Evolutionary conservation across 2,329 filamentous ascomycete species (phyloP), one percentile per base, ranked within the genome.

Genomic region (Hymenoscyphus salicellus): DNA sequence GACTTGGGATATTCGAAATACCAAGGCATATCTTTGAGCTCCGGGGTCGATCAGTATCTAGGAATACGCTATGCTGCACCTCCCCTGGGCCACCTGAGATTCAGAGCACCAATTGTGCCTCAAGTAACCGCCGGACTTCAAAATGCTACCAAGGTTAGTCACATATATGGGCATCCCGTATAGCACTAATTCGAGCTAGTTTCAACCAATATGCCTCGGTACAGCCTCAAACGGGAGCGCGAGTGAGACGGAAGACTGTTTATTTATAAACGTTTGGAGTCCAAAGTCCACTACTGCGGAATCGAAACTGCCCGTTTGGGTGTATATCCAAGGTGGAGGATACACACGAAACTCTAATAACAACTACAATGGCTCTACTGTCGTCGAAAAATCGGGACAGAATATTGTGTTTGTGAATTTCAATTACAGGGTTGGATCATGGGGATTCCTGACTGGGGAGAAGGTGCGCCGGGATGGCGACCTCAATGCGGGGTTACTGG

Each of bases 51-150:
- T 2, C 83, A 89, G 76, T 93, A 89, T 87, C 81, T 91, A 6
- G 90, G 89, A 1, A 85, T 93, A 70, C 84, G 89, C 20, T 94
- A 85, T 78, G 90, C 89, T 1, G 86, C 88, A 3, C 81, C 89
- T 5, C 90, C 90, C 0, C 64, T 89, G 5, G 88, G 87, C 1
- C 69, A 83, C 4, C 73, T 91, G 65, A 83, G 91, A 23, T 93
- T 92, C 73, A 79, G 81, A 55, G 84, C 86, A n/a, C 89, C 91
- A 0, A 78, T 83, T 1, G 32, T 62, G 20, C 69, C 69, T 4
- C 23, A 58, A 16, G 11, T 41, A 36, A 67, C 66, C 2, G 17
- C 23, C 8, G 63, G 58, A 3, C 20, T 72, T 8, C 69, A 72
- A 59, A 62, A 67, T 61, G 71, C 71, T 28, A 68, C 66, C 26